Evolutionary conservation across 306 rosid species (phyloP).

Genomic region (Lagenaria siceraria): DNA sequence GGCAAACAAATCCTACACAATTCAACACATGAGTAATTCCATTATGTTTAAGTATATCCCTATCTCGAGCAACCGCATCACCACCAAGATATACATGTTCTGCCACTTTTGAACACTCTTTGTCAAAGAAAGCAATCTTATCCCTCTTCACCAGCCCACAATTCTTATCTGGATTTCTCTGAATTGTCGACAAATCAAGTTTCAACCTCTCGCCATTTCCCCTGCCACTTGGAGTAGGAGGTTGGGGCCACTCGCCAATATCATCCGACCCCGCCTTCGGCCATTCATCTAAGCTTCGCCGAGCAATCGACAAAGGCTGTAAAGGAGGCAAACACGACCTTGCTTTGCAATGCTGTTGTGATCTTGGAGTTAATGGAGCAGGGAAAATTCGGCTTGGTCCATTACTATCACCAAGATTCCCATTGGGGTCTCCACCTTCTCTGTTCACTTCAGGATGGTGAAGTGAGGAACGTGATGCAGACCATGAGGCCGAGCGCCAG

Average conservation of each 20-base stretch:
- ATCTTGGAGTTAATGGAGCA: constrained; percentile 76
- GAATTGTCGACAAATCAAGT: constrained; percentile 90
- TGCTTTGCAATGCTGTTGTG: constrained; percentile 82
- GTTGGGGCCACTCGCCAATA: constrained; percentile 95
- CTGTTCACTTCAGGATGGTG: constrained; percentile 34
- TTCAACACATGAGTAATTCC: constrained; percentile 89
- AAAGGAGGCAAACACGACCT: constrained; percentile 80
- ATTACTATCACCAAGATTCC: constrained; percentile 14
- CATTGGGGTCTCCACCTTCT: constrained; percentile 46
- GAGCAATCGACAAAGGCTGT: constrained; percentile 87
- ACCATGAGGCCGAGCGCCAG: constrained; percentile 90
- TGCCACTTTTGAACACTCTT: constrained; percentile 92
- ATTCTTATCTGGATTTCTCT: constrained; percentile 63
- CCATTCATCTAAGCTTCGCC: constrained; percentile 96
- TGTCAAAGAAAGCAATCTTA: constrained; percentile 94
- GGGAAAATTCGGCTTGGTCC: constrained; percentile 50
- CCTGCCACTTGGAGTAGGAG: constrained; percentile 83
- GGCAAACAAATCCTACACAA: constrained; percentile 96
- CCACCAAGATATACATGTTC: constrained; percentile 95
- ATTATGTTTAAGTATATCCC: constrained; percentile 73
- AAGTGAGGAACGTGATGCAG: constrained; percentile 52
- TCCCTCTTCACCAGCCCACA: constrained; percentile 93
- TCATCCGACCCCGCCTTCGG: constrained; percentile 92
- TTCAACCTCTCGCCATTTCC: constrained; percentile 82
- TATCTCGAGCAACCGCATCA: constrained; percentile 95